Evolutionary conservation across 2,329 filamentous ascomycete species (phyloP).

Genomic region (Fusarium succisae): DNA sequence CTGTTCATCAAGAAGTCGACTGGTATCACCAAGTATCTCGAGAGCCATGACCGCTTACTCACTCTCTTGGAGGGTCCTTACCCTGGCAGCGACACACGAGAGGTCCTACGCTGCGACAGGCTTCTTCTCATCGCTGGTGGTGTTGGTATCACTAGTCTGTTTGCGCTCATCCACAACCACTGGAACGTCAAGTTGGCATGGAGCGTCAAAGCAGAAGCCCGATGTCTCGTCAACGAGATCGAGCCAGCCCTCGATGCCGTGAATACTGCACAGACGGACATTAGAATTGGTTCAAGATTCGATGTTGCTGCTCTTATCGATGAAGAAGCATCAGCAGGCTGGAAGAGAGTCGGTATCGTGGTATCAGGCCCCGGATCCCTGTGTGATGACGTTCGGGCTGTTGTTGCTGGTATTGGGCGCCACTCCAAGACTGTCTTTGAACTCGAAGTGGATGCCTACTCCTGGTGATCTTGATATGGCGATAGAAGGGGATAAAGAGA

Average conservation of each 20-base stretch:
- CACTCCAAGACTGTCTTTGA: conserved; percentile 9
- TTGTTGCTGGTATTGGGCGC: conserved; percentile 4
- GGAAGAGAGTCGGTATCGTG: conserved; percentile 12
- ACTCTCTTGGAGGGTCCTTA: conserved; percentile 3
- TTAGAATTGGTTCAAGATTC: conserved; percentile 1
- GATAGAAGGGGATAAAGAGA: neutral
- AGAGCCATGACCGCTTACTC: conserved; percentile 3
- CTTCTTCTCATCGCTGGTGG: conserved; percentile 11
- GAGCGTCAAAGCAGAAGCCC: neutral
- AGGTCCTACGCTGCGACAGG: conserved; percentile 7
- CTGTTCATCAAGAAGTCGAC: conserved; percentile 7
- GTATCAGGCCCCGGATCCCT: conserved; percentile 9
- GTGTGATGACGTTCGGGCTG: conserved; percentile 1
- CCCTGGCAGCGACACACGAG: neutral
- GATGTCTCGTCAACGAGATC: conserved; percentile 7
- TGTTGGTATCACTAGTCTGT: conserved; percentile 3
- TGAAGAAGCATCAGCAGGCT: neutral
- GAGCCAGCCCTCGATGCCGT: conserved; percentile 6
- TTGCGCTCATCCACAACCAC: neutral
- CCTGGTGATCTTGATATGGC: neutral
- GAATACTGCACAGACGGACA: neutral
- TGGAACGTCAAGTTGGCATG: conserved; percentile 13
- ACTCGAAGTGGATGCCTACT: conserved; percentile 16
- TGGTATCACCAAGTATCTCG: conserved; percentile 4
- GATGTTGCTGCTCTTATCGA: neutral